phyloP scores from a whole-genome alignment of 1,284 basidiomycete genomes.

The Boletus smithii region DNA sequence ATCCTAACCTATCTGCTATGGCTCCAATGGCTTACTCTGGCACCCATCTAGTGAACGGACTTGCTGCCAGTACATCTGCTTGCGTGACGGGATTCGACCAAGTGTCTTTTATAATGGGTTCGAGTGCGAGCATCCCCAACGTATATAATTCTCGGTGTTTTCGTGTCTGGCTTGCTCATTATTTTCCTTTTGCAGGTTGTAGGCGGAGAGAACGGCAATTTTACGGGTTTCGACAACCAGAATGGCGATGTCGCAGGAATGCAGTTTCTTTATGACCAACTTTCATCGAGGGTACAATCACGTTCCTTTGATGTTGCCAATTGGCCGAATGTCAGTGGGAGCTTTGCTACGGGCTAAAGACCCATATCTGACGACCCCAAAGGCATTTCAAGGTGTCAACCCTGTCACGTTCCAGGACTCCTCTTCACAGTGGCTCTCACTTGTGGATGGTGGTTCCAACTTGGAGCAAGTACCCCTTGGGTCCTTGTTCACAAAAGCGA shows the following conservation, averaged over 20 bases:
- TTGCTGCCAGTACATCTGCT: slow-evolving; percentile 45
- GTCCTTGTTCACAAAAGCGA: slow-evolving; percentile 59
- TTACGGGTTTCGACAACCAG: slow-evolving; percentile 25
- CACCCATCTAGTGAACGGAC: slow-evolving; percentile 52
- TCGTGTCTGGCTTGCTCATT: neutral
- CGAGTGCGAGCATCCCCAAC: slow-evolving; percentile 62
- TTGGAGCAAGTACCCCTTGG: slow-evolving; percentile 63
- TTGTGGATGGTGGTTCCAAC: slow-evolving; percentile 62
- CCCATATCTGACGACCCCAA: neutral
- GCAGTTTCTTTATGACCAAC: slow-evolving; percentile 46
- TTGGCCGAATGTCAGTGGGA: slow-evolving; percentile 53
- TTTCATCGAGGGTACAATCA: slow-evolving; percentile 45
- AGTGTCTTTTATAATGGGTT: slow-evolving; percentile 62
- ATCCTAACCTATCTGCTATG: slow-evolving; percentile 59
- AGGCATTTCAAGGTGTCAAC: slow-evolving; percentile 54
- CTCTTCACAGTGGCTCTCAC: slow-evolving; percentile 47
- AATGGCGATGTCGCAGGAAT: slow-evolving; percentile 41
- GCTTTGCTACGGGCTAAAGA: neutral
- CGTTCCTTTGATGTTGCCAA: slow-evolving; percentile 60
- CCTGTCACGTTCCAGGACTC: slow-evolving; percentile 46
- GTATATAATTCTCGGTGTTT: slow-evolving; percentile 33
- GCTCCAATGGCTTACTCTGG: slow-evolving; percentile 58
- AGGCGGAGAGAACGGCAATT: slow-evolving; percentile 42
- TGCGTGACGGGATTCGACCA: slow-evolving; percentile 69
- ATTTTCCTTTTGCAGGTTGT: slow-evolving; percentile 48